A percentile compares a stretch with the other conserved stretches of the same genome.
phyloP scores from a whole-genome alignment of 768 basidiomycete genomes.

The Mycena polygramma region DNA sequence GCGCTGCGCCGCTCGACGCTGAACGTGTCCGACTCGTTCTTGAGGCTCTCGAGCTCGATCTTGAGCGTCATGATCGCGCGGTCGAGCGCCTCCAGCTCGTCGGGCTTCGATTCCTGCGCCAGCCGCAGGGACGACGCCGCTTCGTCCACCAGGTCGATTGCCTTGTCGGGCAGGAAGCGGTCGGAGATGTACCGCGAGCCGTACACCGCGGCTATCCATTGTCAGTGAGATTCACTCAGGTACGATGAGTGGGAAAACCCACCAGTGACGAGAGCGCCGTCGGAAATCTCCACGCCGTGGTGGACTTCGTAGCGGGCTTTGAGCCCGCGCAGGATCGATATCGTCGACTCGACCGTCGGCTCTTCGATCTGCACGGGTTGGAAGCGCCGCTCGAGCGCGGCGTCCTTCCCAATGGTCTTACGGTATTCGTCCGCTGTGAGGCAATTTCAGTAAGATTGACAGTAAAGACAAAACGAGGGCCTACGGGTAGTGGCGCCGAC shows the following conservation, averaged over 20 bases:
- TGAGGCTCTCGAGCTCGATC: constrained; percentile 91
- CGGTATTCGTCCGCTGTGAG: constrained; percentile 84
- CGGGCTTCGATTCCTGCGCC: constrained; percentile 91
- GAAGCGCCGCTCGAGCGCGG: constrained; percentile 91
- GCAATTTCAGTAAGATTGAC: background rate
- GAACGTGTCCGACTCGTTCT: constrained; percentile 89
- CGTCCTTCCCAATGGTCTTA: constrained; percentile 93
- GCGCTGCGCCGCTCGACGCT: constrained; percentile 78
- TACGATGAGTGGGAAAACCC: constrained; percentile 30
- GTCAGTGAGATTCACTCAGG: background rate
- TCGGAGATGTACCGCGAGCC: constrained; percentile 88
- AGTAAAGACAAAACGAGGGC: constrained; percentile 9
- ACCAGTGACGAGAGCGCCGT: constrained; percentile 90
- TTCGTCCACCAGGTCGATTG: constrained; percentile 94
- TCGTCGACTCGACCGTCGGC: constrained; percentile 86
- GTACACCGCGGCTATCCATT: constrained; percentile 79
- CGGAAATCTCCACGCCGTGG: constrained; percentile 93
- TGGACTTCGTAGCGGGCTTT: constrained; percentile 91
- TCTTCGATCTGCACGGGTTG: constrained; percentile 92
- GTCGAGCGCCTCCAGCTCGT: constrained; percentile 85
- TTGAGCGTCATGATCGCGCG: constrained; percentile 88
- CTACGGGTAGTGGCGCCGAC: constrained; percentile 92
- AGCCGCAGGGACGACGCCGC: constrained; percentile 89
- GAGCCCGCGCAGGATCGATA: constrained; percentile 88
- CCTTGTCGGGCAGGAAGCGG: constrained; percentile 91